Base-by-base conservation (phyloP, 2,329 filamentous ascomycete species). In the Penicillium olsonii region DNA sequence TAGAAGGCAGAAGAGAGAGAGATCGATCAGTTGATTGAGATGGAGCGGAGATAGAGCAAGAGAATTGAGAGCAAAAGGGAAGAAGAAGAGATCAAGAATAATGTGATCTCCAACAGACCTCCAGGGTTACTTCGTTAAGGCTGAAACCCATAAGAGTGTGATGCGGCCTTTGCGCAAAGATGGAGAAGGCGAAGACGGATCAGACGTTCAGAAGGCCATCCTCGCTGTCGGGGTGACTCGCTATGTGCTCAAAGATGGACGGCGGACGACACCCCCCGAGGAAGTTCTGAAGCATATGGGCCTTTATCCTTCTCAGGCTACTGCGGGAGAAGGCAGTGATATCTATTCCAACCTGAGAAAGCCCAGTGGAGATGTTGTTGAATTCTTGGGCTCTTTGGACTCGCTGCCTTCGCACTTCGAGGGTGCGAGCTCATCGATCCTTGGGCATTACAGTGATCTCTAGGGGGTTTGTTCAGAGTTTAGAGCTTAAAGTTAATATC, bases 81-180 rank as follows among this genome's bases (percentile, higher is more conserved):
- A n/a, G n/a, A n/a, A n/a, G n/a, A n/a, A n/a, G n/a, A n/a, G n/a
- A n/a, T n/a, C n/a, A n/a, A n/a, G n/a, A n/a, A n/a, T n/a, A n/a
- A n/a, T n/a, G n/a, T n/a, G n/a, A n/a, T n/a, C n/a, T n/a, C n/a
- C n/a, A n/a, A n/a, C n/a, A n/a, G n/a, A n/a, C n/a, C n/a, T n/a
- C n/a, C n/a, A n/a, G n/a, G n/a, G n/a, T n/a, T 39, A 46, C 14
- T 46, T 39, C n/a, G 43, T 46, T 18, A 39, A 40, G 24, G 24
- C 26, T 11, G 35, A 24, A 22, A 46, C 34, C 1, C 34, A 37
- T 27, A 15, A 33, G 12, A 33, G 19, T 11, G 29, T 46, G 24
- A 34, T 42, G 40, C 14, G 19, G 14, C 2, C 3, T 34, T 37
- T 38, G 15, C 24, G 17, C 19, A 37, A 31, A 34, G 27, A 12